Percentiles rank a stretch among this genome's conserved stretches.
Evolutionary conservation across 805 yeast species (phyloP).

Genomic region (Candida nonsorbophila): DNA sequence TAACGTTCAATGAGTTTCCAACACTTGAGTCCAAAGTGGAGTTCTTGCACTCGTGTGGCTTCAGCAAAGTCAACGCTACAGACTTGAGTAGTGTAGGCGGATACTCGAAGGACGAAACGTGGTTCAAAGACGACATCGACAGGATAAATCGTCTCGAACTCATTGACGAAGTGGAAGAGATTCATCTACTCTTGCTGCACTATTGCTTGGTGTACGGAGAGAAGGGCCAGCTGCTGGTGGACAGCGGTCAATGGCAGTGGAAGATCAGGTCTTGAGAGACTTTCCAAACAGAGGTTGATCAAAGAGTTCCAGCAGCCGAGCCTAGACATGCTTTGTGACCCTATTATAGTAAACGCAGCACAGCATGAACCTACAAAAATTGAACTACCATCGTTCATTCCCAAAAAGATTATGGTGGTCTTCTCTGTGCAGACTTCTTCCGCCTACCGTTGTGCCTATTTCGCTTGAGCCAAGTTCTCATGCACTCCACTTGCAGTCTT

Average conservation of each 20-base stretch:
- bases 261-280: no score
- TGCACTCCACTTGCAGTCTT: no score
- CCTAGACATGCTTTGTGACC: no score
- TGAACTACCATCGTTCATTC: no score
- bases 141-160: conserved; percentile 54
- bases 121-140: conserved; percentile 41
- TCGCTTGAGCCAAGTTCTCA: no score
- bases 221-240: conserved; percentile 2
- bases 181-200: conserved; percentile 55
- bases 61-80: conserved; percentile 32
- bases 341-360: no score
- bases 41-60: conserved; percentile 17
- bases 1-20: conserved; percentile 50
- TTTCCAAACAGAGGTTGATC: not conserved
- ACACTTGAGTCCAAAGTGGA: conserved; percentile 25
- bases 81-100: conserved; percentile 43
- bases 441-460: no score
- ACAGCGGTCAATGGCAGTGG: no score
- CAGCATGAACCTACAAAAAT: no score
- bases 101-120: conserved; percentile 23
- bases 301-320: not conserved
- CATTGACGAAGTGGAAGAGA: conserved; percentile 73
- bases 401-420: no score
- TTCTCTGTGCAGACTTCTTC: no score
- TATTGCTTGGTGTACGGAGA: conserved; percentile 44